Evolutionary conservation across 1,284 basidiomycete species (phyloP).

Genomic region (Microbotryum saponariae): DNA sequence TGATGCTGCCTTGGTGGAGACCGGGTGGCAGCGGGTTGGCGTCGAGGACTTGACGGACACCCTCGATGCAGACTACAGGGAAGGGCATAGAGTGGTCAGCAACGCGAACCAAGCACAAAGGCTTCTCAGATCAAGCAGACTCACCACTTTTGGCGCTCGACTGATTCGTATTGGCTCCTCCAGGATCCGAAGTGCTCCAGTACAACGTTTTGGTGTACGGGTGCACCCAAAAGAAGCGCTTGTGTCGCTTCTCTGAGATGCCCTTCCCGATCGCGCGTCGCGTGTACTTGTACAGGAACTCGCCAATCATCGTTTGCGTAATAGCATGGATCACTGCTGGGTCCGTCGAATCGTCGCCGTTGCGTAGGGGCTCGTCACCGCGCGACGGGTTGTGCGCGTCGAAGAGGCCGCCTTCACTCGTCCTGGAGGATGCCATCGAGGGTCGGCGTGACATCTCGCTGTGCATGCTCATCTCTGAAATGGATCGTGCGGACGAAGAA

Average conservation of each 20-base stretch:
- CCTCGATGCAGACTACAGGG: conserved; percentile 74
- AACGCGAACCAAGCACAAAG: too few species aligned
- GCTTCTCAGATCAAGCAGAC: conserved; percentile 40
- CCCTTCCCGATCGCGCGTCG: conserved; percentile 83
- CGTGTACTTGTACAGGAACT: conserved; percentile 97
- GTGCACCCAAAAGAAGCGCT: conserved; percentile 98
- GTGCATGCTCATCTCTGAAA: conserved; percentile 27
- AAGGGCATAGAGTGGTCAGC: too few species aligned
- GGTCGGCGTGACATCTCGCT: conserved; percentile 27
- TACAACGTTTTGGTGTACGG: conserved; percentile 97
- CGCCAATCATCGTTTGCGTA: conserved; percentile 99
- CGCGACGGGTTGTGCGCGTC: conserved; percentile 9
- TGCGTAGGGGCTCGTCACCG: conserved; percentile 9
- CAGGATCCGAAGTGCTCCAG: conserved; percentile 88
- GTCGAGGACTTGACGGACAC: conserved; percentile 80
- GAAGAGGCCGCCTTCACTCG: conserved; percentile 36
- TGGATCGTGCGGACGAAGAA: conserved; percentile 16
- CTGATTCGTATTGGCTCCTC: conserved; percentile 73
- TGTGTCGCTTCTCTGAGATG: conserved; percentile 81
- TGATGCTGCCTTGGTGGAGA: conserved; percentile 81
- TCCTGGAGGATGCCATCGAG: conserved; percentile 36
- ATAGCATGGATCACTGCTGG: conserved; percentile 86
- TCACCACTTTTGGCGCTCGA: conserved; percentile 92
- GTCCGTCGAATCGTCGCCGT: conserved; percentile 55
- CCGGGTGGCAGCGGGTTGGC: conserved; percentile 88